Conservation (phyloP, 2,329 filamentous ascomycete genomes). For the Hyphodiscus sp. region DNA sequence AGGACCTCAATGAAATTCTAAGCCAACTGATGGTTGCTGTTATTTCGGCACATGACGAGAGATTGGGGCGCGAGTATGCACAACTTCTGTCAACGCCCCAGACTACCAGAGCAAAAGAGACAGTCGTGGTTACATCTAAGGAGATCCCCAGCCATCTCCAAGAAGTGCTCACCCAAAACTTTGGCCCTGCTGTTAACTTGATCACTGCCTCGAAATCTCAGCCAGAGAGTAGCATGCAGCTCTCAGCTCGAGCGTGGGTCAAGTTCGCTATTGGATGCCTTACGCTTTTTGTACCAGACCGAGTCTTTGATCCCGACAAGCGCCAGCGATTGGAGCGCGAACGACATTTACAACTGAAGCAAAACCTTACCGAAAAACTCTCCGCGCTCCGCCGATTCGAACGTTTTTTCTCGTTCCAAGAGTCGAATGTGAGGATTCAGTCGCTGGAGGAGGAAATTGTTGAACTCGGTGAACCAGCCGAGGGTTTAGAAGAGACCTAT, state of each 20-base stretch:
- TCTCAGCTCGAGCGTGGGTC: conserved; percentile 61
- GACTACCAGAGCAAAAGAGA: background rate
- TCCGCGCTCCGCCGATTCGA: conserved; percentile 61
- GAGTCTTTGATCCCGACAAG: conserved; percentile 74
- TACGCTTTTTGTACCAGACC: conserved; percentile 77
- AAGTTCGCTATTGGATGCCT: conserved; percentile 69
- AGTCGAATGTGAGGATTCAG: conserved; percentile 59
- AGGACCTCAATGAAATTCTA: conserved; percentile 34
- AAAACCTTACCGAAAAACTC: conserved; percentile 50
- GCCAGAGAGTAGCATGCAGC: conserved; percentile 23
- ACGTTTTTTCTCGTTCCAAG: conserved; percentile 57
- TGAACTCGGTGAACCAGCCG: conserved; percentile 59
- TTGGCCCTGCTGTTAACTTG: conserved; percentile 28
- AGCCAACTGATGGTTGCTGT: conserved; percentile 16
- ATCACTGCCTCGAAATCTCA: conserved; percentile 27
- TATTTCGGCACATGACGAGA: conserved; percentile 19
- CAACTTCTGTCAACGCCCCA: background rate
- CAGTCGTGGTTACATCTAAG: background rate
- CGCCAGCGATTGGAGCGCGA: conserved; percentile 58
- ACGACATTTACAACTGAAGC: conserved; percentile 49
- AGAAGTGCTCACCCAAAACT: conserved; percentile 30
- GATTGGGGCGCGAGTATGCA: background rate
- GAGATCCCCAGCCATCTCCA: conserved; percentile 9
- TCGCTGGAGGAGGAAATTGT: conserved; percentile 56
- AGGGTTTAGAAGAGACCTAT: conserved; percentile 59